Conservation (phyloP, 106 monocot species). For the Amphibolis antarctica region DNA sequence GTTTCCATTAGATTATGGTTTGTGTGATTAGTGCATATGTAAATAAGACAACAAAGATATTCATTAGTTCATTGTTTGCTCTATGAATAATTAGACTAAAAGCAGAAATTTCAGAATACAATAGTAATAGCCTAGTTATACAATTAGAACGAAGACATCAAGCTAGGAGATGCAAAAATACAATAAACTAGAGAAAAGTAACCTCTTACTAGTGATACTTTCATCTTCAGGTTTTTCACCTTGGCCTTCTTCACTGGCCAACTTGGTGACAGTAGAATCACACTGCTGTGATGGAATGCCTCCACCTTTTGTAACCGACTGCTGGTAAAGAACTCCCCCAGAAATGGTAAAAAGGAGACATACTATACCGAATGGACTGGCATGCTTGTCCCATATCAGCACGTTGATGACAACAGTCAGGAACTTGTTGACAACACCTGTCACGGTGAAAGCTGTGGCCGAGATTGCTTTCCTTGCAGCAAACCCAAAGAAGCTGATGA, state of each 20-base stretch:
- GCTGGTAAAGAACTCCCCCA: constrained; percentile 85
- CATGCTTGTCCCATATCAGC: constrained; percentile 87
- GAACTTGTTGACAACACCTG: constrained; percentile 88
- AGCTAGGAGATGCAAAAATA: too few species aligned
- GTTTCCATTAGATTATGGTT: too few species aligned
- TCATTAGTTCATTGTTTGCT: too few species aligned
- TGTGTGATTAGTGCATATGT: too few species aligned
- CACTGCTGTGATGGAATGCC: constrained; percentile 1
- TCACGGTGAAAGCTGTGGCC: constrained; percentile 86
- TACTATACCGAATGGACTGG: constrained; percentile 45
- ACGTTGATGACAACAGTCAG: constrained; percentile 86
- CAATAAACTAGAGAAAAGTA: not conserved
- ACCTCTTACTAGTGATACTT: constrained; percentile 17
- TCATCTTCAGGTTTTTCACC: constrained; percentile 31
- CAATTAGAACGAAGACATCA: not conserved
- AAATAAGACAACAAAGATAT: too few species aligned
- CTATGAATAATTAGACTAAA: too few species aligned
- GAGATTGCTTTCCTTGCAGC: constrained; percentile 88
- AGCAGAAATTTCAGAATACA: not conserved
- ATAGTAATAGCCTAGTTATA: not conserved
- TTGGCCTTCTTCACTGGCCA: constrained; percentile 4
- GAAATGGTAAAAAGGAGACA: constrained; percentile 66
- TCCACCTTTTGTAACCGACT: constrained; percentile 43
- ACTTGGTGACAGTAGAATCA: constrained; percentile 15
- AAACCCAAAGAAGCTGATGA: constrained; percentile 95